A percentile compares a stretch with the other conserved stretches of the same genome.
phyloP scores from a whole-genome alignment of 1,284 basidiomycete genomes.

The Apiotrichum gamsii region DNA sequence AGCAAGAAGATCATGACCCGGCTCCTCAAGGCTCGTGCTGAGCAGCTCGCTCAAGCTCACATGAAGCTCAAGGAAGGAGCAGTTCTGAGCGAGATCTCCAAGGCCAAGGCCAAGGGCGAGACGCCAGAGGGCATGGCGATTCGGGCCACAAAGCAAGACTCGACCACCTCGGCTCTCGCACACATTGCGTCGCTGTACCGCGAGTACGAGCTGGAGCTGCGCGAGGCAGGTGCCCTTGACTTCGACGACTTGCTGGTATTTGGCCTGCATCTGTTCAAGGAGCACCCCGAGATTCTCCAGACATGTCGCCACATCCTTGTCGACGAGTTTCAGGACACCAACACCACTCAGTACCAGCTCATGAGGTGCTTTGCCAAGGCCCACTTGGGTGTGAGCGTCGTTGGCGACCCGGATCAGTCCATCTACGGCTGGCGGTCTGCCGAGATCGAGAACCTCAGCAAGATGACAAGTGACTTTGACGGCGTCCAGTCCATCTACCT shows the following conservation, averaged over 20 bases:
- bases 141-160: constrained; percentile 21
- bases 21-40: constrained; percentile 57
- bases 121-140: constrained; percentile 52
- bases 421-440: constrained; percentile 90
- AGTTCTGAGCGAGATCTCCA: constrained; percentile 64
- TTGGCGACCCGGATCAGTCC: constrained; percentile 89
- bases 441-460: constrained; percentile 69
- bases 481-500: constrained; percentile 63
- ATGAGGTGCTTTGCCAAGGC: constrained; percentile 65
- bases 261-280: constrained; percentile 65
- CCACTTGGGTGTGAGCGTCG: constrained; percentile 64
- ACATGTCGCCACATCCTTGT: constrained; percentile 76
- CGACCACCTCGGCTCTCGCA: neutral
- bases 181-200: constrained; percentile 54
- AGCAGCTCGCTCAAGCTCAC: constrained; percentile 51
- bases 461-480: constrained; percentile 67
- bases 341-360: constrained; percentile 75
- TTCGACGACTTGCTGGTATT: constrained; percentile 82
- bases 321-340: constrained; percentile 89
- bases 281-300: constrained; percentile 54
- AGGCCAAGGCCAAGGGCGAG: constrained; percentile 69
- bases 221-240: constrained; percentile 67
- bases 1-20: constrained; percentile 68
- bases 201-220: constrained; percentile 62
- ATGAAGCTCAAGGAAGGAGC: constrained; percentile 59